phyloP scores from a whole-genome alignment of 2,329 filamentous ascomycete genomes.

The Alternaria angustiovoidea region DNA sequence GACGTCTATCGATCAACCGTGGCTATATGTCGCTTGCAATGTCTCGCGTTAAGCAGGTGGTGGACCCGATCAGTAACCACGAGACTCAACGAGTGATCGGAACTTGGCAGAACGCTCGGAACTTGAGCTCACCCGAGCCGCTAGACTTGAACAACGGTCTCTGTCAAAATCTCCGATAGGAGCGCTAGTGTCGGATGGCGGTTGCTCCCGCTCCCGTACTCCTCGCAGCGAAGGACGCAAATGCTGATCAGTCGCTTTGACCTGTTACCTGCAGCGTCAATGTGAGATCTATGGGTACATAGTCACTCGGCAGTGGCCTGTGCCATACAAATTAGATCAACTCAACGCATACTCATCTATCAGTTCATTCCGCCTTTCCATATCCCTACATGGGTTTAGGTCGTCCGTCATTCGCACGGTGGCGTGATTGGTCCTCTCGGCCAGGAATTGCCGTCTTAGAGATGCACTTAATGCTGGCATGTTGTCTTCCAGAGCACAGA shows the following conservation, averaged over 20 bases:
- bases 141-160: neutral
- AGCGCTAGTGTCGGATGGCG: conserved; percentile 33
- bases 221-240: neutral
- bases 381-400: neutral
- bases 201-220: neutral
- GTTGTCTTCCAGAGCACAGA: neutral
- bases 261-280: neutral
- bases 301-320: neutral
- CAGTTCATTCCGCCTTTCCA: neutral
- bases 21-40: neutral
- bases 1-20: no score
- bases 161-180: neutral
- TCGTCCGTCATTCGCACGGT: neutral
- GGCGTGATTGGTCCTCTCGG: neutral
- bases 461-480: neutral
- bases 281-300: neutral
- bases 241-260: accelerated
- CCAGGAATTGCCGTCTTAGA: neutral
- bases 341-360: neutral
- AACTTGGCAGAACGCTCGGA: neutral
- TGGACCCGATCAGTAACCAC: neutral
- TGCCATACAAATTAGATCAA: neutral
- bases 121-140: neutral
- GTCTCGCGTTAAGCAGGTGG: neutral
- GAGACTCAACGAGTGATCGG: neutral